Conservation (phyloP, 1,139 yeast genomes). For the Geotrichum fermentans region DNA sequence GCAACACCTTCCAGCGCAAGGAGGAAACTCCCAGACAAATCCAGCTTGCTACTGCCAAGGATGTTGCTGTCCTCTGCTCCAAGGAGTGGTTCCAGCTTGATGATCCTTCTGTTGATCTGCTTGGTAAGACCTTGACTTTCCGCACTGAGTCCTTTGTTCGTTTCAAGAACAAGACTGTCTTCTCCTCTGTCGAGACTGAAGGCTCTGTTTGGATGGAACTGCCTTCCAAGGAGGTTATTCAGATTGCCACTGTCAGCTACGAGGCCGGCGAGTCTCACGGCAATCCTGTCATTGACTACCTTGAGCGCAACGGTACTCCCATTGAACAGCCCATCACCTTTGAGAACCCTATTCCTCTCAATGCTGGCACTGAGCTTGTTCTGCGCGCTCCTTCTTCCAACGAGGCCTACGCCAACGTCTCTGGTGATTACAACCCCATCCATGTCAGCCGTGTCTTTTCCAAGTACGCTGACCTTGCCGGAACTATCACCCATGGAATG, state of each 20-base stretch:
- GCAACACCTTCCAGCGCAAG: constrained; percentile 86
- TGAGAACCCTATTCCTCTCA: constrained; percentile 86
- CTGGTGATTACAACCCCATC: constrained; percentile 97
- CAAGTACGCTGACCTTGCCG: constrained; percentile 86
- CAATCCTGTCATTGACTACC: constrained; percentile 94
- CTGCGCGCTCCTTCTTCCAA: constrained; percentile 80
- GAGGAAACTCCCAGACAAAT: constrained; percentile 86
- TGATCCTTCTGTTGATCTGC: constrained; percentile 63
- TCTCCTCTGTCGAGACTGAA: constrained; percentile 71
- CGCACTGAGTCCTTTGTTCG: constrained; percentile 82
- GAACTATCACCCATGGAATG: constrained; percentile 99
- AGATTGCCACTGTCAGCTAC: constrained; percentile 82
- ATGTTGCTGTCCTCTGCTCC: constrained; percentile 85
- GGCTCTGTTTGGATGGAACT: constrained; percentile 86
- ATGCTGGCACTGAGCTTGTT: constrained; percentile 64
- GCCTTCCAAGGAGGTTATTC: constrained; percentile 86
- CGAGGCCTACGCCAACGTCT: constrained; percentile 93
- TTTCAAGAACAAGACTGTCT: constrained; percentile 71
- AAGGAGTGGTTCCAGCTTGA: constrained; percentile 96
- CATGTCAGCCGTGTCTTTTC: constrained; percentile 96
- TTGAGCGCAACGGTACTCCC: constrained; percentile 84
- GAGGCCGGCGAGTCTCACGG: constrained; percentile 93
- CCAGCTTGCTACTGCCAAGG: constrained; percentile 68
- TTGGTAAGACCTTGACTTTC: constrained; percentile 78
- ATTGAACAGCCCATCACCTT: constrained; percentile 90